Conservation (phyloP, 2,329 filamentous ascomycete genomes). For the Arthroderma sp. region DNA sequence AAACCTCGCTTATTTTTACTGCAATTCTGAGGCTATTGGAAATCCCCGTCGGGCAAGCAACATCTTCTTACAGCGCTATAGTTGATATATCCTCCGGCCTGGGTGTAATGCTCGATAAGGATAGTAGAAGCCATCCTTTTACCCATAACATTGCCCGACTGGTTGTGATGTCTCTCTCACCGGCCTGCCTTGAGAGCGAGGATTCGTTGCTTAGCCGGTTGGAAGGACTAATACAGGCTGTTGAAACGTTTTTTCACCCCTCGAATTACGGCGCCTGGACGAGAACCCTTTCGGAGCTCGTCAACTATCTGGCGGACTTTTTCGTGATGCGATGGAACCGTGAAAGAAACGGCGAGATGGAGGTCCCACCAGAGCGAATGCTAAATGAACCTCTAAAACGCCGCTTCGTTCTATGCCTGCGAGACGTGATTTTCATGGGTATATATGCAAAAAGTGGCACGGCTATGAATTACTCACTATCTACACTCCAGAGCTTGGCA, state of each 20-base stretch:
- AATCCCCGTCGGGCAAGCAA: constrained; percentile 91
- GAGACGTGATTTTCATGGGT: constrained; percentile 95
- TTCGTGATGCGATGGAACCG: constrained; percentile 97
- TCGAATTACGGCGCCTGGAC: constrained; percentile 93
- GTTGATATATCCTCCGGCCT: constrained; percentile 75
- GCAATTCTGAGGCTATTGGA: constrained; percentile 78
- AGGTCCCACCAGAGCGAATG: constrained; percentile 64
- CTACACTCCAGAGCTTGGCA: constrained; percentile 75
- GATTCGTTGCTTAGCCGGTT: constrained; percentile 73
- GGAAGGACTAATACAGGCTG: constrained; percentile 82
- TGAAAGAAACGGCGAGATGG: constrained; percentile 83
- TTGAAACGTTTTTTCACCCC: constrained; percentile 97
- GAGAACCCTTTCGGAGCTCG: constrained; percentile 73
- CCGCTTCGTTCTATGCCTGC: constrained; percentile 77
- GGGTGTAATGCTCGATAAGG: constrained; percentile 77
- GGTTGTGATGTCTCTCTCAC: constrained; percentile 87
- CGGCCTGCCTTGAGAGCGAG: constrained; percentile 60
- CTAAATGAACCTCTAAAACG: constrained; percentile 71
- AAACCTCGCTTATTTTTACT: constrained; percentile 86
- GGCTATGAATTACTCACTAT: constrained; percentile 82
- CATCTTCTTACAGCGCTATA: constrained; percentile 69
- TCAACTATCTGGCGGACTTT: constrained; percentile 85
- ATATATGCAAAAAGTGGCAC: constrained; percentile 92
- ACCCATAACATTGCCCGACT: constrained; percentile 85
- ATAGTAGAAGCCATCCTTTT: constrained; percentile 82